Base-by-base conservation (phyloP, 768 basidiomycete species). In the Hemileccinum rubropunctum region DNA sequence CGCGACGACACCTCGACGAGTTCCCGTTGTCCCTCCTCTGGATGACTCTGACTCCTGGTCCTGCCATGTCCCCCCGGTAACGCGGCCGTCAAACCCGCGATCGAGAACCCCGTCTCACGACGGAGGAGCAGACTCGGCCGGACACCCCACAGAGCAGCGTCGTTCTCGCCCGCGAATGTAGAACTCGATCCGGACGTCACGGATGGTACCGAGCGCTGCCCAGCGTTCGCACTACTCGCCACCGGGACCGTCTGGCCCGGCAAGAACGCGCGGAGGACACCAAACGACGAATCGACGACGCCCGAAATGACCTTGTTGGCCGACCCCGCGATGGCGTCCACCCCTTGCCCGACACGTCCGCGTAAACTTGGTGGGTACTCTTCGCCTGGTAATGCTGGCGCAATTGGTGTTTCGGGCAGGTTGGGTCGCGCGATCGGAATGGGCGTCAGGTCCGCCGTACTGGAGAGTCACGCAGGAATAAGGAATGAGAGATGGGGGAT, bases 221-320 rank as follows among this genome's bases (percentile, higher is more conserved):
- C 18, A 13, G 30, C 42, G 14, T 23, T 23, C 23, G 23, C 23
- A 23, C 23, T 23, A 23, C 28, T 9, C 9, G 11, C 28, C 28
- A 12, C 8, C 28, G 28, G 17, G 42, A 14, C 42, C 39, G 54
- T 57, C 21, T 67, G 63, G 11, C 73, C 73, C 0, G 80, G 91
- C 46, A 95, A 76, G 37, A 94, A 73, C 4, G 90, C 84, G 15
- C 90, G 80, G 14, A 97, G 74, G 54, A 93, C 88, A 15, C 90
- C 88, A 68, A 95, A 93, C 3, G 89, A 91, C 0, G 91, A 82
- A 63, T 95, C 93, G 42, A 95, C 87, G 45, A 97, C 92, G 20
- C 90, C 93, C 6, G 78, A 84, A 45, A 91, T 69, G 41, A 86
- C 82, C 49, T 84, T 82, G 64, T 82, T 84, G 15, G 94, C 94